Conservation (phyloP, 805 yeast species). For the Kuraishia hungarica region DNA sequence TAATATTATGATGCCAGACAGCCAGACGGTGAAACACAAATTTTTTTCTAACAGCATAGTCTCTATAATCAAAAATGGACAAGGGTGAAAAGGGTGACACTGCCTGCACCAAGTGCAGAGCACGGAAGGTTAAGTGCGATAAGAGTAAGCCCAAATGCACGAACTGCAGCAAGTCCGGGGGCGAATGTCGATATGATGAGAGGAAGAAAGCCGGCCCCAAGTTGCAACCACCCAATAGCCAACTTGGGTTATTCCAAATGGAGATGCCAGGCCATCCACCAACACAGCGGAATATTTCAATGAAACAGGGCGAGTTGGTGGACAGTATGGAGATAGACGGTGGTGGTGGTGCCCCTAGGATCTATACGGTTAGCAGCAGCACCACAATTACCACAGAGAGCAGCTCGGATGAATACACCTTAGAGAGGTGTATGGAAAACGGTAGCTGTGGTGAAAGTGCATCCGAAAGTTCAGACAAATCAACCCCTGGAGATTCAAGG, state of each 20-base stretch:
- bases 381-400: neutral
- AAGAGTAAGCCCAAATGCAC: constrained; percentile 16
- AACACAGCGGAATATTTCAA: neutral
- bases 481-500: neutral
- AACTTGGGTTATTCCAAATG: neutral
- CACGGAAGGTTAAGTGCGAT: constrained; percentile 22
- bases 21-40: no score
- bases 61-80: neutral
- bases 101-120: constrained; percentile 23
- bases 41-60: neutral
- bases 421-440: neutral
- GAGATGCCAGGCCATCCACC: neutral
- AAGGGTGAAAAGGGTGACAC: neutral
- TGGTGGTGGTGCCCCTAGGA: neutral
- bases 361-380: neutral
- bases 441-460: neutral
- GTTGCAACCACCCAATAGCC: constrained; percentile 4
- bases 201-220: constrained; percentile 25
- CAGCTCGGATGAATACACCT: neutral
- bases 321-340: neutral
- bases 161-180: constrained; percentile 13
- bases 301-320: neutral
- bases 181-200: constrained; percentile 15
- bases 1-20: no score
- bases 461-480: neutral